Percentiles rank a stretch among this genome's conserved stretches.
Conservation (phyloP, 768 basidiomycete genomes). For the Termitomyces sp. region DNA sequence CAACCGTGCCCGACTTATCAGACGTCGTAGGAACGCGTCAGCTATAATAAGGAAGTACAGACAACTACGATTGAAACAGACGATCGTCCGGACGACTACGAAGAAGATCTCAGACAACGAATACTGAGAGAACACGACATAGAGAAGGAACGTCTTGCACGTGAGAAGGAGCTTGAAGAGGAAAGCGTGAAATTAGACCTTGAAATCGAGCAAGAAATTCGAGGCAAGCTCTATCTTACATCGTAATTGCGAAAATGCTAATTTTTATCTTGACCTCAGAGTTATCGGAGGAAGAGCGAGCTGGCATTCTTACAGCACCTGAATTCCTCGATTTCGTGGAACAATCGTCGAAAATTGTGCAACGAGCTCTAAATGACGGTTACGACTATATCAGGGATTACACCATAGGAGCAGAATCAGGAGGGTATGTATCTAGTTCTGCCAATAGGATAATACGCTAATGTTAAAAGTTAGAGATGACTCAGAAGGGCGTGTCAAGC, state of each 20-base stretch:
- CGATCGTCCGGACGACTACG: conserved; percentile 41
- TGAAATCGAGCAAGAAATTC: conserved; percentile 84
- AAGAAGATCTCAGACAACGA: conserved; percentile 76
- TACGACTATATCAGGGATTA: conserved; percentile 99
- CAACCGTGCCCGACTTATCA: conserved; percentile 2
- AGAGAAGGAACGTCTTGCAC: conserved; percentile 65
- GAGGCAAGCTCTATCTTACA: conserved; percentile 46
- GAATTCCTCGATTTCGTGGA: conserved; percentile 95
- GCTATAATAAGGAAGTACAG: conserved; percentile 84
- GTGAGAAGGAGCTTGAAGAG: conserved; percentile 79
- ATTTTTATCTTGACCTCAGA: conserved; percentile 44
- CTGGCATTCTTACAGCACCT: conserved; percentile 79
- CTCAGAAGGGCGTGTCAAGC: conserved; percentile 87
- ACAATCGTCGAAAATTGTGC: conserved; percentile 91
- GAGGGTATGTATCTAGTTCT: conserved; percentile 54
- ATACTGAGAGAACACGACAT: conserved; percentile 65
- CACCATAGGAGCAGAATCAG: conserved; percentile 82
- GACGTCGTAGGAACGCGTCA: conserved; percentile 61
- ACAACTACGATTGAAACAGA: conserved; percentile 67
- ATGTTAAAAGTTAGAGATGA: conserved; percentile 60
- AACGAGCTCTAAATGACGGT: conserved; percentile 89
- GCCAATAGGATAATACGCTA: background rate
- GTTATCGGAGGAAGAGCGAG: conserved; percentile 82
- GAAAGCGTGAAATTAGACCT: conserved; percentile 81
- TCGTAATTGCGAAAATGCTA: background rate